Base-by-base conservation (phyloP, 1,139 yeast species). In the Magnusiomyces tetraspermus region DNA sequence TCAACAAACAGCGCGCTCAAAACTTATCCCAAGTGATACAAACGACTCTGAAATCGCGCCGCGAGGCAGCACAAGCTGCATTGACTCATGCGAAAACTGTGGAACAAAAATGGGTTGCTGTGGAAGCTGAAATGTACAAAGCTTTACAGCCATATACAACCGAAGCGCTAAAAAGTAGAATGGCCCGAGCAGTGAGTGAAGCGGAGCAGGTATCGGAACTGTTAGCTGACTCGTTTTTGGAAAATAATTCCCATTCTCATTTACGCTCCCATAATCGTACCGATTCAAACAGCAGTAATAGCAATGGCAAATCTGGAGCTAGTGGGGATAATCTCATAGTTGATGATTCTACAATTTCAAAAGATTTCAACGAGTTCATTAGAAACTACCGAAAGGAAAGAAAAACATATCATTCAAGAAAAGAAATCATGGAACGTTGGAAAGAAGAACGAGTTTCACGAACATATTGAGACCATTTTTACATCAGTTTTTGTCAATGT, bases 401-500 rank as follows among this genome's bases (percentile, higher is more conserved):
- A 36, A 76, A 76, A 57, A 58, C 62, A 40, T 80, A 75, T 56
- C 85, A 84, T 65, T 63, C 77, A 52, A 68, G 83, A 38, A 71
- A 70, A 55, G 89, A 83, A 64, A 77, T 81, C 60, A 65, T 80
- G 57, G 76, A 77, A 58, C 68, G 90, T 48, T 76, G 85, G 76
- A 72, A 76, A 51, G 89, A 83, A 62, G 86, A 82, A 57, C 67
- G 90, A 53, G 83, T 83, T 0, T 77, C 80, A 11, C 53, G 59
- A 19, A 52, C 50, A 8, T 46, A 45, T 19, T 52, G 26, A 22
- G n/a, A n/a, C n/a, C n/a, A n/a, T n/a, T n/a, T n/a, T n/a, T n/a
- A n/a, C n/a, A n/a, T n/a, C n/a, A n/a, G n/a, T n/a, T n/a, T n/a
- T n/a, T n/a, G n/a, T n/a, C n/a, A n/a, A n/a, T n/a, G n/a, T n/a